These are phyloP conservation scores for Beauveria scarabaeidicola DNA, from an alignment of 2,329 filamentous ascomycete genomes.

Conservation along the genomic window DNA sequence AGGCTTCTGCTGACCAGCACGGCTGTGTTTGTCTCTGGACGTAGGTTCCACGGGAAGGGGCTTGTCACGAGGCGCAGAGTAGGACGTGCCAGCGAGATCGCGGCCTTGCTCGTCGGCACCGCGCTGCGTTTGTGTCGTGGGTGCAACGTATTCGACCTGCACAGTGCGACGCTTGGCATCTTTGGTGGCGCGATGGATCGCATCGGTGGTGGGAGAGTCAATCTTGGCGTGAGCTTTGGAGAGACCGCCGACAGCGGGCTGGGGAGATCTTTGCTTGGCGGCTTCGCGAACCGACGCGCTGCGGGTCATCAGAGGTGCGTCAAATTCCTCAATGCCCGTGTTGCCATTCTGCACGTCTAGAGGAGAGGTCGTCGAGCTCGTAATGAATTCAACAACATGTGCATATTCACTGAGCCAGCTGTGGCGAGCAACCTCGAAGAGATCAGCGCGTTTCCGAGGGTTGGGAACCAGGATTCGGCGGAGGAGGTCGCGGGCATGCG, in stretches of 20 bases:
- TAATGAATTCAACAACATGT: slow-evolving; percentile 95
- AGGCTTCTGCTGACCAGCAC: slow-evolving; percentile 18
- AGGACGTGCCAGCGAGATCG: slow-evolving; percentile 34
- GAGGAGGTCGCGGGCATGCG: slow-evolving; percentile 86
- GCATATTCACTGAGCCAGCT: slow-evolving; percentile 97
- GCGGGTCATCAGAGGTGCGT: slow-evolving; percentile 60
- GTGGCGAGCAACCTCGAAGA: slow-evolving; percentile 95
- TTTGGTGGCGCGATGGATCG: slow-evolving; percentile 53
- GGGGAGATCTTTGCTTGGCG: slow-evolving; percentile 54
- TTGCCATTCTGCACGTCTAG: slow-evolving; percentile 78
- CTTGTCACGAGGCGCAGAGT: slow-evolving; percentile 41
- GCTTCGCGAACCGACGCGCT: slow-evolving; percentile 90
- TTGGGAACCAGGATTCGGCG: slow-evolving; percentile 92
- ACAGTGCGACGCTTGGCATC: slow-evolving; percentile 91
- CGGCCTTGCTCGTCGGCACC: slow-evolving; percentile 37
- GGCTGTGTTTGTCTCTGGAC: slow-evolving; percentile 18
- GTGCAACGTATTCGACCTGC: slow-evolving; percentile 95
- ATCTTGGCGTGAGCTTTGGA: slow-evolving; percentile 66
- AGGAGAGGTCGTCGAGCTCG: slow-evolving; percentile 83
- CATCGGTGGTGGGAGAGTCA: slow-evolving; percentile 49
- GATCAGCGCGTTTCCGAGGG: slow-evolving; percentile 84
- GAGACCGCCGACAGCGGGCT: slow-evolving; percentile 51
- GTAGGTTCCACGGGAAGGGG: slow-evolving; percentile 49
- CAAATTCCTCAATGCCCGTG: slow-evolving; percentile 48
- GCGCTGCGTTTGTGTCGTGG: slow-evolving; percentile 74